phyloP scores from a whole-genome alignment of 441 rosid genomes.

The Populus hybrid region DNA sequence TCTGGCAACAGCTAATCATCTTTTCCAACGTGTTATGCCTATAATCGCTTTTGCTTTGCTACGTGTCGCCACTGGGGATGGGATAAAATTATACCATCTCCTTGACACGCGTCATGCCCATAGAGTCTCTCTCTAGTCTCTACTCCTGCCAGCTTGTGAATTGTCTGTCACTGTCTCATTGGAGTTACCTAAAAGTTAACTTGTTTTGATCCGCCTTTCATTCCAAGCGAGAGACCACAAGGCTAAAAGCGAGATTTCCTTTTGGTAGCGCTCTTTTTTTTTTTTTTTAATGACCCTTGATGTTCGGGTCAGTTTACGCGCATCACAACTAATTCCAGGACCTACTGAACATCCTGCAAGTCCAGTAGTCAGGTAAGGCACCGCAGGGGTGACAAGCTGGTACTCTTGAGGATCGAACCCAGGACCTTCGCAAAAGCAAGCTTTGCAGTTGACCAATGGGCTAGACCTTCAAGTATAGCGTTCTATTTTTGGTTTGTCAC shows the following conservation, averaged over 20 bases:
- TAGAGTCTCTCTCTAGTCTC: not conserved
- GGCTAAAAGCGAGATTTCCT: not conserved
- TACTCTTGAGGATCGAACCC: too few species aligned
- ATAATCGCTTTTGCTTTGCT: not conserved
- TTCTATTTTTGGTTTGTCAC: too few species aligned
- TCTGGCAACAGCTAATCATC: slow-evolving; percentile 17
- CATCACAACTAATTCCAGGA: too few species aligned
- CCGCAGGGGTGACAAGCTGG: too few species aligned
- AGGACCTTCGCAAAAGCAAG: too few species aligned
- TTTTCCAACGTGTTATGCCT: slow-evolving; percentile 18
- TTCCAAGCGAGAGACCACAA: not conserved
- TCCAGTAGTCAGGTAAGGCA: too few species aligned
- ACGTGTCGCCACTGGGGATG: slow-evolving; percentile 28
- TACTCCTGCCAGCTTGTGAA: not conserved
- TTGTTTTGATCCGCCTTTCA: not conserved
- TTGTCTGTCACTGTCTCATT: not conserved
- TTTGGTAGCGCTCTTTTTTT: not conserved
- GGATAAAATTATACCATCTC: slow-evolving; percentile 6
- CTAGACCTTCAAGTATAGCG: too few species aligned
- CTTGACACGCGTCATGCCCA: slow-evolving; percentile 30
- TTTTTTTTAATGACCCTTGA: too few species aligned
- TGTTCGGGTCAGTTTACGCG: too few species aligned
- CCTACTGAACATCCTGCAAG: too few species aligned
- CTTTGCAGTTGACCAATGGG: too few species aligned
- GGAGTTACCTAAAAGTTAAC: not conserved